Evolutionary conservation across 106 monocot genomes (phyloP).

Genomic region (Chionographis japonica): DNA sequence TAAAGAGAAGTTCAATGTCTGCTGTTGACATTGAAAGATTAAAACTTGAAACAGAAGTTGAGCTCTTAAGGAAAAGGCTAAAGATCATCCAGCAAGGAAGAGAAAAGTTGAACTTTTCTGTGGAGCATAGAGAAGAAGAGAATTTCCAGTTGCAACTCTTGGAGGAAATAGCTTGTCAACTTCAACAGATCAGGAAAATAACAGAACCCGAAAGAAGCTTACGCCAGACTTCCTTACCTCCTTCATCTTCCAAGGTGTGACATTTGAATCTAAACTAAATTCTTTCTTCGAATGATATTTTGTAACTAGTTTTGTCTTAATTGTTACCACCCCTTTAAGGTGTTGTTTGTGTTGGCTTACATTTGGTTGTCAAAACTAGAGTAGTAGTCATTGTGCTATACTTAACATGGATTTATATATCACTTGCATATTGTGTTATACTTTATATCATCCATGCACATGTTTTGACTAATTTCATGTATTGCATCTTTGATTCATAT

Average conservation of each 20-base stretch:
- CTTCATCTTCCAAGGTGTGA: conserved; percentile 46
- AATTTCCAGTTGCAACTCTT: conserved; percentile 47
- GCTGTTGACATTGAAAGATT: conserved; percentile 43
- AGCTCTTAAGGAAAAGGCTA: conserved; percentile 59
- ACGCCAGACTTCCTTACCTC: conserved; percentile 36
- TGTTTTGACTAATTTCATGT: no score
- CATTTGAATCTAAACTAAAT: background rate
- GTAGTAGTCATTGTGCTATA: no score
- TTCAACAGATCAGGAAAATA: conserved; percentile 39
- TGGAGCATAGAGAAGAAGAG: conserved; percentile 40
- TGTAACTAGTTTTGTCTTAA: background rate
- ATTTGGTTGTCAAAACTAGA: no score
- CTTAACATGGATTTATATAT: no score
- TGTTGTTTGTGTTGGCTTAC: no score
- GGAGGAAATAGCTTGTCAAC: conserved; percentile 59
- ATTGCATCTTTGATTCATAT: no score
- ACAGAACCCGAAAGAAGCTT: conserved; percentile 29
- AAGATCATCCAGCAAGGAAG: conserved; percentile 55
- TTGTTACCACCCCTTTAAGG: no score
- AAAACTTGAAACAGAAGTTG: conserved; percentile 69
- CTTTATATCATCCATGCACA: no score
- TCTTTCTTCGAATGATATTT: background rate
- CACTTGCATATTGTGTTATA: no score
- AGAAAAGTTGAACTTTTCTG: conserved; percentile 48
- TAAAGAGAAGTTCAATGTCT: conserved; percentile 44